Conservation (phyloP, 352 stramenopile species). For the Plasmopara muralis region DNA sequence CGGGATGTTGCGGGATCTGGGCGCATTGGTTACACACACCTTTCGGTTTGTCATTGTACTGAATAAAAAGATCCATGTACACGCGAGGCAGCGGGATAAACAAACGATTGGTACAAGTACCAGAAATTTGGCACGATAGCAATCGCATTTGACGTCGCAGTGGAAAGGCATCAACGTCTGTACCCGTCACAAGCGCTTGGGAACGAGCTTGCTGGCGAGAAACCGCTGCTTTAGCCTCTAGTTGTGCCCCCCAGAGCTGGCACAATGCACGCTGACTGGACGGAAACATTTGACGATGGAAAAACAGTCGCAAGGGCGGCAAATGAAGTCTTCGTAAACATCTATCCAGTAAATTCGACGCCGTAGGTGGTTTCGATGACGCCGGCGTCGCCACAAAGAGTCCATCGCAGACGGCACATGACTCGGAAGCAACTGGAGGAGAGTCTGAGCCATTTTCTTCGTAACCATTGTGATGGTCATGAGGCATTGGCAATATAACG, state of each 20-base stretch:
- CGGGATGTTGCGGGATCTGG: conserved; percentile 59
- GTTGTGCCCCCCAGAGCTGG: conserved; percentile 65
- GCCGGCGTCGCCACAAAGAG: conserved; percentile 25
- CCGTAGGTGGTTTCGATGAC: conserved; percentile 10
- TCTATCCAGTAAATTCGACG: conserved; percentile 27
- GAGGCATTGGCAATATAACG: conserved; percentile 31
- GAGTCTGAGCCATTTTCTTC: conserved; percentile 2
- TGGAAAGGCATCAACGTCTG: conserved; percentile 15
- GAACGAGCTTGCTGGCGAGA: conserved; percentile 30
- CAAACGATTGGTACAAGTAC: conserved; percentile 13
- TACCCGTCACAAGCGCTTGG: conserved; percentile 9
- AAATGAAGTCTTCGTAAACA: conserved; percentile 57
- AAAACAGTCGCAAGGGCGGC: conserved; percentile 61
- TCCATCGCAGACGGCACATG: conserved; percentile 64
- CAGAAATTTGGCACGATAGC: conserved; percentile 10
- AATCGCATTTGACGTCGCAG: conserved; percentile 25
- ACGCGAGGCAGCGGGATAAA: conserved; percentile 52
- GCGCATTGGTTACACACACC: conserved; percentile 52
- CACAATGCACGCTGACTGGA: conserved; percentile 49
- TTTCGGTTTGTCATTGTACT: conserved; percentile 61
- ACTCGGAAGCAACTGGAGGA: conserved; percentile 14
- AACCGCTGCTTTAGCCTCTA: conserved; percentile 67
- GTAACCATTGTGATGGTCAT: conserved; percentile 15
- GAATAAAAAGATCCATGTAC: conserved; percentile 81
- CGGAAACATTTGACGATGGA: conserved; percentile 54